phyloP scores from a whole-genome alignment of 352 stramenopile genomes.

The Phytophthora agathidicida region DNA sequence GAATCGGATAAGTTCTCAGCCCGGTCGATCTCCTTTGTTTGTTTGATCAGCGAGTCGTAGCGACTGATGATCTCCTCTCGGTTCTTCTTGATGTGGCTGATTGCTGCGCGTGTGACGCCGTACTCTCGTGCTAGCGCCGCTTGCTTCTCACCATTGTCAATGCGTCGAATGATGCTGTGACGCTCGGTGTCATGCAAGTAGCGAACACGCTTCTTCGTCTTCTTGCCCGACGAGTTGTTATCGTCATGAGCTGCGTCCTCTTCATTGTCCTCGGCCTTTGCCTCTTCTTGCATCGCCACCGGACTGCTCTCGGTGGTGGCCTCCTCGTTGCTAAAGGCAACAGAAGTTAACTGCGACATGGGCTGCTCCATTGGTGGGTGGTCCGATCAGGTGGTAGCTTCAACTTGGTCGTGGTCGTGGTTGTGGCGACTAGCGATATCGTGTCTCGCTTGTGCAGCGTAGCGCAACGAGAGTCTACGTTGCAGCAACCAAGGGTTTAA shows the following conservation, averaged over 20 bases:
- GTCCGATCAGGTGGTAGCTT: background rate
- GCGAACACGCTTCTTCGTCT: constrained; percentile 49
- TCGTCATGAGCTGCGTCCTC: background rate
- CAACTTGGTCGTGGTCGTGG: constrained; percentile 19
- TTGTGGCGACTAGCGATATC: constrained; percentile 11
- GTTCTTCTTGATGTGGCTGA: constrained; percentile 86
- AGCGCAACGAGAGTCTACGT: too few species aligned
- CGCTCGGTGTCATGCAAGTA: constrained; percentile 64
- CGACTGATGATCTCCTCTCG: constrained; percentile 61
- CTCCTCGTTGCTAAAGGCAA: too few species aligned
- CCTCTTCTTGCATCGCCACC: too few species aligned
- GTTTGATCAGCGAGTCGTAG: constrained; percentile 58
- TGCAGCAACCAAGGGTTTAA: too few species aligned
- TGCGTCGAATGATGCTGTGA: constrained; percentile 64
- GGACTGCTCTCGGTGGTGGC: too few species aligned
- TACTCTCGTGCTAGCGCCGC: constrained; percentile 61
- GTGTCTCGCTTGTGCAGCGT: constrained; percentile 17
- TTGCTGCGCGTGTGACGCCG: constrained; percentile 67
- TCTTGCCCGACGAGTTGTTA: constrained; percentile 2
- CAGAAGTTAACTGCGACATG: too few species aligned
- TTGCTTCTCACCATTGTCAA: constrained; percentile 71
- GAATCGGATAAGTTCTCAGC: constrained; percentile 39
- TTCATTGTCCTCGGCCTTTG: constrained; percentile 4
- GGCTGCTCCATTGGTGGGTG: constrained; percentile 6
- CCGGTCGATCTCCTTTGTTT: constrained; percentile 48